phyloP scores from a whole-genome alignment of 768 basidiomycete species.

The Tulasnella sp. region DNA sequence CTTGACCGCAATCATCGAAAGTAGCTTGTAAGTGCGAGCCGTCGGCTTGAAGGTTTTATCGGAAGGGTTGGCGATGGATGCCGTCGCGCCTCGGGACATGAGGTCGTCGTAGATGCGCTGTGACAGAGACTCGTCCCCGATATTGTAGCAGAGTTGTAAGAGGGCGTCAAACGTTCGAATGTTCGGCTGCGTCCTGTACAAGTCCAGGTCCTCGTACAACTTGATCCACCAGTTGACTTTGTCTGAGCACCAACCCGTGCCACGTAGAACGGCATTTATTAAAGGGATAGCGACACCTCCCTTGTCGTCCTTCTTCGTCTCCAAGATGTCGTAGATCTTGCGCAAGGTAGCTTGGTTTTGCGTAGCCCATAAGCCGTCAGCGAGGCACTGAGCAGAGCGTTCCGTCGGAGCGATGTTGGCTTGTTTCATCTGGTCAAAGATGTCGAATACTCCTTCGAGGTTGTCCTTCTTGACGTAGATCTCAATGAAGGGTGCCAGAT shows the following conservation, averaged over 20 bases:
- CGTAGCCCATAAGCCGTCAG: constrained; percentile 32
- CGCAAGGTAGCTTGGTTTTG: neutral
- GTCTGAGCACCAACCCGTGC: constrained; percentile 38
- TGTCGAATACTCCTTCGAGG: constrained; percentile 50
- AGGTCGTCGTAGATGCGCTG: neutral
- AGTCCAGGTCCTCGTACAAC: constrained; percentile 52
- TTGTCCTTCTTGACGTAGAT: constrained; percentile 49
- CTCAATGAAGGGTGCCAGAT: constrained; percentile 68
- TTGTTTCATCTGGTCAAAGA: constrained; percentile 48
- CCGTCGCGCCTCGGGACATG: neutral
- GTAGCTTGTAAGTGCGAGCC: neutral
- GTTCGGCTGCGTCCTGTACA: constrained; percentile 46
- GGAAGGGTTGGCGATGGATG: neutral
- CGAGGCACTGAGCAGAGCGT: neutral
- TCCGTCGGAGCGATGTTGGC: constrained; percentile 37
- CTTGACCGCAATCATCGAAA: constrained; percentile 22
- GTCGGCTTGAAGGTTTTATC: neutral
- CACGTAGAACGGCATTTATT: constrained; percentile 57
- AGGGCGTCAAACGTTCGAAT: constrained; percentile 52
- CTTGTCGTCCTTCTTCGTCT: constrained; percentile 36
- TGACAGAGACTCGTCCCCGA: constrained; percentile 21
- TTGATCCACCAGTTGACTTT: constrained; percentile 71
- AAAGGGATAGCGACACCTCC: constrained; percentile 43
- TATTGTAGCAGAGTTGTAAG: constrained; percentile 42
- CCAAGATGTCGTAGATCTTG: constrained; percentile 10